A percentile compares a stretch with the other conserved stretches of the same genome.
phyloP scores from a whole-genome alignment of 140 eudicot species.

The Artemisia princeps region DNA sequence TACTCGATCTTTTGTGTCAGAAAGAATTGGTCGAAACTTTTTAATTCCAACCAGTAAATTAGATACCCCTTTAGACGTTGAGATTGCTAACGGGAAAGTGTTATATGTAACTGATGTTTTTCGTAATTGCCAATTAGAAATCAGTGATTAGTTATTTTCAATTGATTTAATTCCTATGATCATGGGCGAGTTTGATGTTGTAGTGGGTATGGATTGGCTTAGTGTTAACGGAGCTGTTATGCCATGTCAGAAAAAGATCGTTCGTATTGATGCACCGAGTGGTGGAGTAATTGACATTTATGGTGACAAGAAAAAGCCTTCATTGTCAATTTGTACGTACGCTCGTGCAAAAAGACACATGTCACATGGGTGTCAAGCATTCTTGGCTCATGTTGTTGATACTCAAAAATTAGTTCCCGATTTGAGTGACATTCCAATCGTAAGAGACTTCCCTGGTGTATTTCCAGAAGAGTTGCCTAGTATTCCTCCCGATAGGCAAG shows the following conservation, averaged over 20 bases:
- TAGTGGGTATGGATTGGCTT: background rate
- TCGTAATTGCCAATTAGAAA: background rate
- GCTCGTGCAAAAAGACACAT: background rate
- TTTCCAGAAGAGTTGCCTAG: background rate
- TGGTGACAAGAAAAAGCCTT: background rate
- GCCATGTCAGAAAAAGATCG: background rate
- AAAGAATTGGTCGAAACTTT: background rate
- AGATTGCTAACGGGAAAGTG: too few species aligned
- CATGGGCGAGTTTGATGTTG: constrained; percentile 3
- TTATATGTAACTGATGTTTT: background rate
- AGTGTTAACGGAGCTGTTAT: background rate
- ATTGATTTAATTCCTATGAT: background rate
- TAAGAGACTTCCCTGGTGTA: background rate
- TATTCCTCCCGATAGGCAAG: constrained; percentile 5
- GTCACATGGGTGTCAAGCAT: background rate
- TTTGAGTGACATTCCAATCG: background rate
- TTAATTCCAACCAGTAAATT: too few species aligned
- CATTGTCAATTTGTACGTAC: background rate
- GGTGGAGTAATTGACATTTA: background rate
- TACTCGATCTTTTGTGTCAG: constrained; percentile 3
- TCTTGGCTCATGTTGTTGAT: constrained; percentile 2
- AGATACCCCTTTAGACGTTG: too few species aligned
- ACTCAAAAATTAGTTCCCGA: background rate
- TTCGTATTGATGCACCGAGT: background rate
- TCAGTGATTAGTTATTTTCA: background rate